These are phyloP conservation scores for Malassezia sp. DNA, from an alignment of 1,284 basidiomycete genomes.

Conservation along the genomic window DNA sequence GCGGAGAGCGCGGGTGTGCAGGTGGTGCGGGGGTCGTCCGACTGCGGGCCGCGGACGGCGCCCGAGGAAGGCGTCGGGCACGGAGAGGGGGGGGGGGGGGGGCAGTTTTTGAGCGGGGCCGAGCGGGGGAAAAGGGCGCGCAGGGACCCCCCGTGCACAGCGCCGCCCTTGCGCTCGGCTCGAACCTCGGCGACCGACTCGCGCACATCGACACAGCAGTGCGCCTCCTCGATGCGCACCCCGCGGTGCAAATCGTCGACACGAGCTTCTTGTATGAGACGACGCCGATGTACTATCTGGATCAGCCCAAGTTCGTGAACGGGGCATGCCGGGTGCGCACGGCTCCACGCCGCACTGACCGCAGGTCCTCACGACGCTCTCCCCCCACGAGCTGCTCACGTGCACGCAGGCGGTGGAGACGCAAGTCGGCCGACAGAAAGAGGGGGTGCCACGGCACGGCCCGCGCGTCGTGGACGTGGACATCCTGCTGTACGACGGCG, in stretches of 20 bases:
- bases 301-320: constrained; percentile 82
- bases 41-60: constrained; percentile 24
- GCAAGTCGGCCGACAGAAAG: constrained; percentile 67
- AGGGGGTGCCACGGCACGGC: constrained; percentile 60
- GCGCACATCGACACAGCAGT: constrained; percentile 68
- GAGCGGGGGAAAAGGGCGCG: background rate
- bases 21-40: constrained; percentile 52
- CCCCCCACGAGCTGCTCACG: constrained; percentile 56
- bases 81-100: too few species aligned
- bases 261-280: constrained; percentile 91
- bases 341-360: too few species aligned
- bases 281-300: constrained; percentile 83
- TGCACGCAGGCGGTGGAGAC: constrained; percentile 66
- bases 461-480: constrained; percentile 87
- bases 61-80: background rate
- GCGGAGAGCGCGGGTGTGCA: constrained; percentile 58
- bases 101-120: background rate
- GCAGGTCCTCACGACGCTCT: constrained; percentile 64
- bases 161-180: constrained; percentile 69
- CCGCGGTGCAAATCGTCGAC: constrained; percentile 52
- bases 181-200: constrained; percentile 79
- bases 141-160: constrained; percentile 20
- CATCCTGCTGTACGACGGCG: constrained; percentile 66
- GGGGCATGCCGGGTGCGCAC: constrained; percentile 77
- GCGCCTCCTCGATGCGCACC: constrained; percentile 49